These are phyloP conservation scores for Globisporangium canariense DNA, from an alignment of 352 stramenopile species.

Conservation along the genomic window DNA sequence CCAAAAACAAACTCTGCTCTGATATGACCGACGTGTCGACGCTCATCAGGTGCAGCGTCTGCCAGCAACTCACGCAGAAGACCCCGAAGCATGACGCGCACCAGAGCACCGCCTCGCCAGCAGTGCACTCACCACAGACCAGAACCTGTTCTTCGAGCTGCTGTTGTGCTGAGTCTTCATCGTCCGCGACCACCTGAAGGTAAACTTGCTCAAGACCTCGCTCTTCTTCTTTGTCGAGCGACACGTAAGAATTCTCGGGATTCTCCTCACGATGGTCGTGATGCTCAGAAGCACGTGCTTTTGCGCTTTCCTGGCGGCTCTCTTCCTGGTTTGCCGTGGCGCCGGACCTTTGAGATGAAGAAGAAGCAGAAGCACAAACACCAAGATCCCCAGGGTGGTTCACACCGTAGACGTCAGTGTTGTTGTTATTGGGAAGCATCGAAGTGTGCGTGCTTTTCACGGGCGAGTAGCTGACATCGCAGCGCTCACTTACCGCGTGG, in stretches of 20 bases:
- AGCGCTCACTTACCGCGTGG: constrained; percentile 20
- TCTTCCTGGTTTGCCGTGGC: not conserved
- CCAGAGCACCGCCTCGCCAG: constrained; percentile 42
- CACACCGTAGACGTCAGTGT: constrained; percentile 5
- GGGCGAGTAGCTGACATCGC: not conserved
- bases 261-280: not conserved
- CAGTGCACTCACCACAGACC: constrained; percentile 38
- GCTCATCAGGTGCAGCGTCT: constrained; percentile 34
- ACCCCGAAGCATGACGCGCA: constrained; percentile 63
- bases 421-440: constrained; percentile 7
- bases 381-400: not conserved
- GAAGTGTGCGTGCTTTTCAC: not conserved
- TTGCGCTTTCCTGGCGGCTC: constrained; percentile 2
- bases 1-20: constrained; percentile 1
- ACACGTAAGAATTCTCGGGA: not conserved
- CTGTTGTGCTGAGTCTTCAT: not conserved
- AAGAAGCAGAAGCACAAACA: not conserved
- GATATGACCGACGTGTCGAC: constrained; percentile 34
- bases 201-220: not conserved
- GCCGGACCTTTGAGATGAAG: constrained; percentile 5
- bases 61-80: constrained; percentile 51
- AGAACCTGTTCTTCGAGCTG: constrained; percentile 28
- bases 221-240: not conserved
- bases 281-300: constrained; percentile 4
- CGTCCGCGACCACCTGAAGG: no score